Base-by-base conservation (phyloP, 176 grass and related monocot genomes). In the Bromus sterilis region DNA sequence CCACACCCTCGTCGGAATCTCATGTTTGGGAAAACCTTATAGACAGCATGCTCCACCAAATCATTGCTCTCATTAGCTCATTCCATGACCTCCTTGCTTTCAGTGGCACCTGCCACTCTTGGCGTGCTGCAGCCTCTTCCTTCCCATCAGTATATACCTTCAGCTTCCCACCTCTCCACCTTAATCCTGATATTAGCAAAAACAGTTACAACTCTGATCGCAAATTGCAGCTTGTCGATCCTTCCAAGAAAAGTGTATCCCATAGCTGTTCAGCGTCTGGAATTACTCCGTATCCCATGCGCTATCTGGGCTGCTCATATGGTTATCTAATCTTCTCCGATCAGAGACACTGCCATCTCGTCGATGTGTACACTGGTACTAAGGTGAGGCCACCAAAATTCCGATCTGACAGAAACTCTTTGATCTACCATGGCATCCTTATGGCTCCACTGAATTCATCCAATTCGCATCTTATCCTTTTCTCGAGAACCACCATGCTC, bases 21-120 rank as follows among this genome's bases (percentile, higher is more conserved):
- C 26, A 84, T 18, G 77, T 16, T 64, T 91, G 91, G 88, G 69
- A 83, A 34, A 77, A 80, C 65, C 86, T 88, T 41, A 37, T 74
- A 9, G 91, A 94, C 26, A 43, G n/a, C 42, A 30, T 94, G 12
- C 82, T 94, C 74, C 64, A 83, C 28, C 70, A 73, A 73, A 66
- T 94, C 60, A 43, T 91, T 69, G 3, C 14, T 37, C 83, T 85
- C 69, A 57, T 93, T 66, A 84, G 23, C 76, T 88, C 88, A 78
- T 87, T 88, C 21, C 86, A 75, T 58, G 91, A 91, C 28, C 28
- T 88, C n/a, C 83, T 91, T 63, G 81, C 71, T 81, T 85, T 88
- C 11, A 48, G 44, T 20, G n/a, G 53, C 56, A 87, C 84, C 46
- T 94, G 88, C 66, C 83, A 57, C 65, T 80, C 91, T 66, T 94